Evolutionary conservation across 2,329 filamentous ascomycete genomes (phyloP), one percentile per base, ranked within the genome.

Genomic region (Cordyceps militaris): DNA sequence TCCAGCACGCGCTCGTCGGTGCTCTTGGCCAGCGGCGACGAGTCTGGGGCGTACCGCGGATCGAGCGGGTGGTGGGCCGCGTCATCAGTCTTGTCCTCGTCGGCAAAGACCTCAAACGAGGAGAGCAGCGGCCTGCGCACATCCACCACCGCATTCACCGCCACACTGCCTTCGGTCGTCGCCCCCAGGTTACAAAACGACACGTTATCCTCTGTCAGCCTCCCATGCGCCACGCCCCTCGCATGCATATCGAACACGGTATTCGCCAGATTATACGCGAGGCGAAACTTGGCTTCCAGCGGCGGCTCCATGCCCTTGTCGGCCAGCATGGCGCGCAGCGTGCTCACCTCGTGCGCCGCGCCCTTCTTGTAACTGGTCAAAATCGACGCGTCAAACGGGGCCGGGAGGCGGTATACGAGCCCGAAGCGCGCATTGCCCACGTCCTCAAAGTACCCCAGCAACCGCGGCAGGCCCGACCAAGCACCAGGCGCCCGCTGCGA

Each of bases 381-480:
- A 3, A 78, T 78, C 10, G 84, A 76, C 10, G 83, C 75, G 61
- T 82, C 79, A 70, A 89, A 87, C 9, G 79, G 76, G 1, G 81
- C 77, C 1, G 88, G 88, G 30, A 92, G 82, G 51, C 88, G 85
- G 65, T 90, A 93, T 11, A 93, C 80, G 11, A 93, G 76, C 5
- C 88, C 89, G 56, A 91, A 82, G 10, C 89, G 80, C 0, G 88
- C 85, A 55, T 82, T 76, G 19, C 83, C 80, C 55, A 87, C 78
- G 64, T 92, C 88, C 67, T 92, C 88, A 64, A 90, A 91, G 66
- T 90, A 92, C 2, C 82, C 84, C 13, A 87, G 71, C 46, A 87
- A 73, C 23, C 80, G 77, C 16, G 84, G 81, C 10, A 86, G 65
- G 61, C 88, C 77, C 67, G 80, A 85, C 76, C 79, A 88, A 2